Percentiles rank a stretch among this genome's conserved stretches.
These are phyloP conservation scores for Podospora pseudopauciseta DNA, from an alignment of 495 filamentous ascomycete species.

Conservation along the genomic window DNA sequence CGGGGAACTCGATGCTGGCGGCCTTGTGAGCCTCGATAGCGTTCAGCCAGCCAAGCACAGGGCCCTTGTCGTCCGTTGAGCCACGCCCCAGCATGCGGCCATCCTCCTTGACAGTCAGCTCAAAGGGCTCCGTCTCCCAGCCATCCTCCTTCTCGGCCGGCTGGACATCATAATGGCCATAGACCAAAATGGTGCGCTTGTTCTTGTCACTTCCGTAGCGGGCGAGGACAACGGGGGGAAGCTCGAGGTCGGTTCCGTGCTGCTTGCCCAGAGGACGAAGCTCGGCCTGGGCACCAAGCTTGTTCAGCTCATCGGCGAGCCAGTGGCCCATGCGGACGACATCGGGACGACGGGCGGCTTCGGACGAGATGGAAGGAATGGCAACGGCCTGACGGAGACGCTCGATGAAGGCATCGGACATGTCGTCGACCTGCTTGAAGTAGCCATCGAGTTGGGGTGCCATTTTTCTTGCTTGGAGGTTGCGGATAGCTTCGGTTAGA, in stretches of 20 bases:
- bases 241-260: slow-evolving; percentile 80
- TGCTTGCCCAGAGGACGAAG: slow-evolving; percentile 83
- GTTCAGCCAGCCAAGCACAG: slow-evolving; percentile 95
- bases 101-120: slow-evolving; percentile 79
- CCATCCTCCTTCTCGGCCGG: slow-evolving; percentile 90
- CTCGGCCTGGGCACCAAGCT: slow-evolving; percentile 81
- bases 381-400: slow-evolving; percentile 89
- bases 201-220: slow-evolving; percentile 86
- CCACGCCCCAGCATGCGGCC: slow-evolving; percentile 95
- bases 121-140: slow-evolving; percentile 95
- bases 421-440: slow-evolving; percentile 82
- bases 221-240: slow-evolving; percentile 88
- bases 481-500: slow-evolving; percentile 44
- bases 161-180: slow-evolving; percentile 99
- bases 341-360: slow-evolving; percentile 80
- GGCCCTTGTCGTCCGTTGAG: slow-evolving; percentile 96
- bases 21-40: slow-evolving; percentile 96
- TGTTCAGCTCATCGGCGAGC: slow-evolving; percentile 74
- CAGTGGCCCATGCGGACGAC: slow-evolving; percentile 96
- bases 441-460: slow-evolving; percentile 77
- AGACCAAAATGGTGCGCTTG: slow-evolving; percentile 93
- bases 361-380: slow-evolving; percentile 91
- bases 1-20: slow-evolving; percentile 88
- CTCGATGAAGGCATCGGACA: slow-evolving; percentile 82
- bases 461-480: slow-evolving; percentile 64